Evolutionary conservation across 495 filamentous ascomycete species (phyloP).

Genomic region (Trichoderma asperelloides): DNA sequence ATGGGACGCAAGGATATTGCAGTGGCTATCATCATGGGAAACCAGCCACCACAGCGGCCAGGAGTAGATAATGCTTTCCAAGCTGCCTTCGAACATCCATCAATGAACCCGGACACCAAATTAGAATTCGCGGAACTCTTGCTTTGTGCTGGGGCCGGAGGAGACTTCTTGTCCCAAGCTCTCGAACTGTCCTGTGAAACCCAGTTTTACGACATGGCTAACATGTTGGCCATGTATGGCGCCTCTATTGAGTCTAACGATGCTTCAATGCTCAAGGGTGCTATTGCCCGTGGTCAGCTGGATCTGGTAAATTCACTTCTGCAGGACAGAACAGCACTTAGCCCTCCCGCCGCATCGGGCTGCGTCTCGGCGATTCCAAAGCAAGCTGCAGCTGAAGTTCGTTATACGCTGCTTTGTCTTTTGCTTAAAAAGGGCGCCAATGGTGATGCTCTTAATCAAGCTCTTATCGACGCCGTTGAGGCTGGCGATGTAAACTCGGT

Average conservation of each 20-base stretch:
- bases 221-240: constrained; percentile 33
- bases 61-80: constrained; percentile 32
- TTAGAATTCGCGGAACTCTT: constrained; percentile 33
- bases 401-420: constrained; percentile 27
- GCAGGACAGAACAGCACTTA: constrained; percentile 24
- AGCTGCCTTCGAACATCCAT: constrained; percentile 26
- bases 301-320: constrained; percentile 33
- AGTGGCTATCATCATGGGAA: constrained; percentile 35
- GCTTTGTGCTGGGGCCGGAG: constrained; percentile 36
- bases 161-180: constrained; percentile 29
- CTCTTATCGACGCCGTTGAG: constrained; percentile 32
- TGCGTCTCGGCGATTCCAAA: constrained; percentile 35
- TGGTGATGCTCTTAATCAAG: constrained; percentile 29
- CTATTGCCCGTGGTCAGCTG: constrained; percentile 27
- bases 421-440: constrained; percentile 34
- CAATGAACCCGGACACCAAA: constrained; percentile 35
- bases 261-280: constrained; percentile 26
- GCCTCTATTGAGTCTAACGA: constrained; percentile 38
- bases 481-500: constrained; percentile 29
- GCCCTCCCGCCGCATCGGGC: constrained; percentile 30
- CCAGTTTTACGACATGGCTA: constrained; percentile 37
- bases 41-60: constrained; percentile 28
- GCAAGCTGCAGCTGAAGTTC: constrained; percentile 30
- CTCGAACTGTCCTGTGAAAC: constrained; percentile 28
- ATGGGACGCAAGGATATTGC: constrained; percentile 34